These are phyloP conservation scores for Geotrichum aggregatum DNA, from an alignment of 1,139 yeast genomes.

Conservation along the genomic window DNA sequence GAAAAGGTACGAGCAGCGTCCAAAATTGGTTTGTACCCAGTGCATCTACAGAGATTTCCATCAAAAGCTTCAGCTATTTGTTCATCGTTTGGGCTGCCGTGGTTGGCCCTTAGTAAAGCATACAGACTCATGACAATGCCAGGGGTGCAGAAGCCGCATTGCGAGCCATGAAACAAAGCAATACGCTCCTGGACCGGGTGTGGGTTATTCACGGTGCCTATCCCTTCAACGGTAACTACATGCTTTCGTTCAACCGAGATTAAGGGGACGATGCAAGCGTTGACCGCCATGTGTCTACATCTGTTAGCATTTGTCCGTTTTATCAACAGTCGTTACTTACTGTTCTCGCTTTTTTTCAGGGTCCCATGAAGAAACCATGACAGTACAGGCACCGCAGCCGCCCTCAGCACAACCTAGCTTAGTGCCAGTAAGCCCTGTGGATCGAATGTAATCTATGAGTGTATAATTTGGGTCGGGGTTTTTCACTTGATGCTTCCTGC, in stretches of 20 bases:
- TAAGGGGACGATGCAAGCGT: constrained; percentile 46
- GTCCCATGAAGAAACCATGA: constrained; percentile 40
- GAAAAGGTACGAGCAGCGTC: constrained; percentile 46
- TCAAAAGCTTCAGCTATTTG: constrained; percentile 45
- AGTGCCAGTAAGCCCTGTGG: constrained; percentile 42
- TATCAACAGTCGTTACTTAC: constrained; percentile 22
- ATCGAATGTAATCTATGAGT: constrained; percentile 42
- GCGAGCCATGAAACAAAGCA: constrained; percentile 48
- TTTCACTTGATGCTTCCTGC: constrained; percentile 36
- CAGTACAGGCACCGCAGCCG: constrained; percentile 49
- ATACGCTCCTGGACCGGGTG: constrained; percentile 48
- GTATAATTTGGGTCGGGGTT: constrained; percentile 45
- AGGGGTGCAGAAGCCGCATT: constrained; percentile 49
- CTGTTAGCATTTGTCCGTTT: not conserved
- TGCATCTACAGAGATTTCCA: constrained; percentile 47
- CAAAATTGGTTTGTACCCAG: constrained; percentile 47
- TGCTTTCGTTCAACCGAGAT: constrained; percentile 46
- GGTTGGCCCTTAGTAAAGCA: constrained; percentile 40
- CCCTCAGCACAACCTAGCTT: constrained; percentile 49
- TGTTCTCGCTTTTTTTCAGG: constrained; percentile 29
- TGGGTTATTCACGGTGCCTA: constrained; percentile 40
- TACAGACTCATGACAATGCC: constrained; percentile 49
- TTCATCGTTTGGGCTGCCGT: constrained; percentile 41
- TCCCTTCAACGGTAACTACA: constrained; percentile 45
- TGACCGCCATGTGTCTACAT: constrained; percentile 40